Evolutionary conservation across 805 yeast species (phyloP), one percentile per base, ranked within the genome.

Genomic region (Starmerella khaoyaiensis): DNA sequence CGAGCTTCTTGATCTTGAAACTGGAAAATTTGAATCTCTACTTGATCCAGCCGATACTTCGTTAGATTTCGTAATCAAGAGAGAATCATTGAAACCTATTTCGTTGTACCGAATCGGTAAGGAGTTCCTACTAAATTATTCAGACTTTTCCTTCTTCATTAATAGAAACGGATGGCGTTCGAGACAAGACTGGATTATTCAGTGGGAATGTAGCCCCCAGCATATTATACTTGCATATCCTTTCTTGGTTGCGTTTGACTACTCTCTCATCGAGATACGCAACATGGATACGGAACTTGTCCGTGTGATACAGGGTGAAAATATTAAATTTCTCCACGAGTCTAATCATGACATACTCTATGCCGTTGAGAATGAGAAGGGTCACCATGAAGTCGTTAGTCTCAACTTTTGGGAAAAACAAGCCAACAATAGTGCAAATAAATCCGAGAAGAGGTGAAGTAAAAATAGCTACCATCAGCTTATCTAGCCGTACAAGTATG

Each of bases 1-100:
- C 63, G 97, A 90, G 61, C 83, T 90, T 52, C 84, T 90, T 25
- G 79, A 93, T 14, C 65, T 86, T 29, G 80, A 79, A 42, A 81
- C 79, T 36, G 78, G 81, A 41, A 80, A 76, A 42, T 83, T 80
- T 59, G 96, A 90, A 59, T 75, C 90, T 8, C 69, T 90, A 35
- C 65, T 90, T 50, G 97, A 90, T 61, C 95, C 94, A n/a, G 98
- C 97, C 0, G 98, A 90, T 54, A 93, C 97, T 0, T 83, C 96
- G 15, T 66, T 90, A 37, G 98, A 90, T 53, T 90, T 90, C 63
- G 96, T 90, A 11, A 81, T 74, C 40, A 80, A 73, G 42, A 67
- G 79, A 42, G 94, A 83, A 57, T 73, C 75, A 2, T 68, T 87
- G 43, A 80, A 81, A 52, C 98, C 98, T 15, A 71, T 84, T 57